A percentile compares a stretch with the other conserved stretches of the same genome.
Evolutionary conservation across 2,329 filamentous ascomycete species (phyloP).

Genomic region (Neonectria sp.): DNA sequence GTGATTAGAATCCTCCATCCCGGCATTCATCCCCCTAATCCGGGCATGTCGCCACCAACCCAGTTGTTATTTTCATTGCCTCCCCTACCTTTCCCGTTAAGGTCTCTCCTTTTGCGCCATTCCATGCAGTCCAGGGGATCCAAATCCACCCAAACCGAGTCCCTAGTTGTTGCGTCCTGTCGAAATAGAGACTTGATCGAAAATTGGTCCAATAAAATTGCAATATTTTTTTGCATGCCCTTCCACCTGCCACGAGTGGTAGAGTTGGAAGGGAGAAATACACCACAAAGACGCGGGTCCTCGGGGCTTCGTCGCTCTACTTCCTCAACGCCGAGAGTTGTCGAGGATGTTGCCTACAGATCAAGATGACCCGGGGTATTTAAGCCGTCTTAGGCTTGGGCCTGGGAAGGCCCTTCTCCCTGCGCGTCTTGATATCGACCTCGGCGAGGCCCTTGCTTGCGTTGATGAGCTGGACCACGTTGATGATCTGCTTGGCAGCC

Average conservation of each 20-base stretch:
- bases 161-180: slow-evolving; percentile 39
- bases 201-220: slow-evolving; percentile 32
- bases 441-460: slow-evolving; percentile 94
- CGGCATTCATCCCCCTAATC: slow-evolving; percentile 9
- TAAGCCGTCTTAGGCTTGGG: slow-evolving; percentile 54
- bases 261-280: slow-evolving; percentile 5
- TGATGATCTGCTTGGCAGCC: slow-evolving; percentile 93
- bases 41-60: slow-evolving; percentile 14
- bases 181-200: slow-evolving; percentile 33
- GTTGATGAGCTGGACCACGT: slow-evolving; percentile 93
- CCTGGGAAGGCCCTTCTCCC: slow-evolving; percentile 66
- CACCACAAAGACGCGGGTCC: neutral
- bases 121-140: slow-evolving; percentile 46
- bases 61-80: slow-evolving; percentile 40
- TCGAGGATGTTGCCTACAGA: slow-evolving; percentile 12
- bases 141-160: slow-evolving; percentile 36
- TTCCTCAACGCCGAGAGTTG: slow-evolving; percentile 1
- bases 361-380: slow-evolving; percentile 10
- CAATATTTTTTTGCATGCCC: slow-evolving; percentile 16
- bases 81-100: slow-evolving; percentile 39
- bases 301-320: neutral
- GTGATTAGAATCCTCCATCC: slow-evolving; percentile 23
- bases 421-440: slow-evolving; percentile 82
- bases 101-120: slow-evolving; percentile 46
- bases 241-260: slow-evolving; percentile 25